Evolutionary conservation across 2,329 filamentous ascomycete species (phyloP).

Genomic region (Elsinoe australis): DNA sequence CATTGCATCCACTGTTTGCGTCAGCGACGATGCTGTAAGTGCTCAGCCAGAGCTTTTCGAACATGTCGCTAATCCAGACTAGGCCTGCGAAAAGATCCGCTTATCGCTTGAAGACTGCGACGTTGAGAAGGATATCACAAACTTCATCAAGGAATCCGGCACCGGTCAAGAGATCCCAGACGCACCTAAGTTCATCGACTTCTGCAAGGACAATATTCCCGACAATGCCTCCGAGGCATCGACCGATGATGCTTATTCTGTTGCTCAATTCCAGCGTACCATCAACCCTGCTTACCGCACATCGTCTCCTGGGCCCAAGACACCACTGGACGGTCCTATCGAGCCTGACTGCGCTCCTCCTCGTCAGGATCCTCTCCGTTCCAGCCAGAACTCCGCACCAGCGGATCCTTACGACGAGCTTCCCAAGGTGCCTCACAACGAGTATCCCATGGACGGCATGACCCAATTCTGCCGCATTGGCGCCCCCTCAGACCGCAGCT

Average conservation of each 20-base stretch:
- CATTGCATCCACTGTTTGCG: conserved; percentile 91
- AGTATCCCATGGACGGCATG: conserved; percentile 92
- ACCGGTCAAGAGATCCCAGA: conserved; percentile 98
- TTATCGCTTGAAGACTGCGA: conserved; percentile 91
- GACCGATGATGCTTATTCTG: conserved; percentile 83
- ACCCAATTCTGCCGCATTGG: conserved; percentile 88
- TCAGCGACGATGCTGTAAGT: conserved; percentile 77
- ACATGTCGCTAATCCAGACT: too few species aligned
- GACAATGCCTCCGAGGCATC: conserved; percentile 76
- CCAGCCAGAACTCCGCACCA: conserved; percentile 20
- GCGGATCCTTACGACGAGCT: conserved; percentile 56
- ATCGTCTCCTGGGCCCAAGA: conserved; percentile 76
- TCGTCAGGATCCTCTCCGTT: conserved; percentile 16
- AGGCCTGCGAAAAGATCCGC: conserved; percentile 90
- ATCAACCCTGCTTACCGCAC: conserved; percentile 94
- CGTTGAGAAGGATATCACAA: conserved; percentile 86
- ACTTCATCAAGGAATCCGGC: conserved; percentile 79
- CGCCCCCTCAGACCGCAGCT: conserved; percentile 61
- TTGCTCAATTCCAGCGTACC: conserved; percentile 88
- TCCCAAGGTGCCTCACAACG: conserved; percentile 73
- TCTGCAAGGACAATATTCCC: conserved; percentile 76
- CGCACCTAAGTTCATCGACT: conserved; percentile 97
- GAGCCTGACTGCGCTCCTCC: conserved; percentile 11
- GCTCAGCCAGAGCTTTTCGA: too few species aligned
- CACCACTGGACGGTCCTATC: conserved; percentile 20